Base-by-base conservation (phyloP, 768 basidiomycete genomes). In the Leccinum arenicola region DNA sequence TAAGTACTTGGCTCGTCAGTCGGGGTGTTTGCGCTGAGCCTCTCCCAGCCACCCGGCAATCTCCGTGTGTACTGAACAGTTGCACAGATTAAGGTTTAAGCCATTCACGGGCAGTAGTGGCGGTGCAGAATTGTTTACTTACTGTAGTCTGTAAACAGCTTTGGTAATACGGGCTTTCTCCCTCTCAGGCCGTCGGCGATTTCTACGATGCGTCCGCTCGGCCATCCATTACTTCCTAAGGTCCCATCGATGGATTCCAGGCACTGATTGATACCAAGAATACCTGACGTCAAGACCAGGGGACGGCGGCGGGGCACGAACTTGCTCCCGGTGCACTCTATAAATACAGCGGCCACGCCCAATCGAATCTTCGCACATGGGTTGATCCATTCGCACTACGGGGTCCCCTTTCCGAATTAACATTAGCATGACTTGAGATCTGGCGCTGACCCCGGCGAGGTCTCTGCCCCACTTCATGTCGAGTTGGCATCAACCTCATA, bases 21-120 rank as follows among this genome's bases (percentile, higher is more conserved):
- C 57, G 52, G 29, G 53, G 48, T 52, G 54, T 49, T 27, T 11
- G 47, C 25, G 27, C 25, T 38, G n/a, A 25, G 54, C 5, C 35
- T 6, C 19, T 45, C 27, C 61, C 67, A 76, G 75, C 75, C 75
- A 76, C 74, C 49, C 75, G 75, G 75, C 36, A 55, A 61, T 63
- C 52, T 50, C 76, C 75, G 73, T 6, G 52, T 27, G 52, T 64
- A 60, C 70, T 75, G 31, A 27, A 66, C 47, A 76, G 73, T 64
- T 68, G 15, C 3, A 19, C 4, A 50, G 48, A 58, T 36, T 54
- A 64, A 62, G 58, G 59, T 64, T 62, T 43, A 0, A 2, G 6
- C 11, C 11, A 11, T 12, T 45, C 40, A 40, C 15, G 36, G 36
- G 4, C 1, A 12, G 43, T 6, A 6, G 43, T 45, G 40, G 40